Base-by-base conservation (phyloP, 768 basidiomycete genomes). In the Obba rivulosa region DNA sequence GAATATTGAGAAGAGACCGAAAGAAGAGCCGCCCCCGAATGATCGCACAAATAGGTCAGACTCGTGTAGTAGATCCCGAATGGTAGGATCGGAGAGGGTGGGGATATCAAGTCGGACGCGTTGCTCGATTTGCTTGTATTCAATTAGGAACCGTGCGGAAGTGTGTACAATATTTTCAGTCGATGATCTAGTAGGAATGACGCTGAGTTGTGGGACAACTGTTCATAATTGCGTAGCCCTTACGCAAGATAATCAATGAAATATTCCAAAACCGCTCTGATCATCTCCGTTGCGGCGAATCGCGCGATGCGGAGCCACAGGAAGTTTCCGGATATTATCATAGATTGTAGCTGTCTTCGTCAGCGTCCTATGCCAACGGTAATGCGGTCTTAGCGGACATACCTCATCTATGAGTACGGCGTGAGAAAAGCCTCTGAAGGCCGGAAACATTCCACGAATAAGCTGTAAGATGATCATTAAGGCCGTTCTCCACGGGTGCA, bases 341-440 rank as follows among this genome's bases (percentile, higher is more conserved):
- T 55, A 40, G 74, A 68, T 59, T 89, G 88, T 38, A 91, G 67
- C 88, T 91, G 60, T 39, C 28, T 7, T 31, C 28, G 28, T 31
- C 7, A 49, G 37, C 49, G 46, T 13, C 51, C 21, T 22, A n/a
- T 31, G 36, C 20, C 37, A 36, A 34, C 13, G 5, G 40, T 18
- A 24, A 20, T 0, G 8, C 21, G 34, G 43, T 20, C 13, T 11
- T 2, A 44, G 34, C 3, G n/a, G 45, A 65, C 81, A 28, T 45
- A 85, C 88, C 78, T 92, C 87, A 67, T 92, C 83, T 55, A 91
- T 81, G 56, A 91, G 86, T 64, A 87, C 67, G 46, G 87, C 87
- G 68, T 91, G 89, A 8, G 89, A 89, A 70, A 88, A 91, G 52
- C 86, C 84, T 67, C 86, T 79, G 65, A 86, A 85, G 9, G 87